Conservation (phyloP, 2,329 filamentous ascomycete species). For the Proliferodiscus dingleyae region DNA sequence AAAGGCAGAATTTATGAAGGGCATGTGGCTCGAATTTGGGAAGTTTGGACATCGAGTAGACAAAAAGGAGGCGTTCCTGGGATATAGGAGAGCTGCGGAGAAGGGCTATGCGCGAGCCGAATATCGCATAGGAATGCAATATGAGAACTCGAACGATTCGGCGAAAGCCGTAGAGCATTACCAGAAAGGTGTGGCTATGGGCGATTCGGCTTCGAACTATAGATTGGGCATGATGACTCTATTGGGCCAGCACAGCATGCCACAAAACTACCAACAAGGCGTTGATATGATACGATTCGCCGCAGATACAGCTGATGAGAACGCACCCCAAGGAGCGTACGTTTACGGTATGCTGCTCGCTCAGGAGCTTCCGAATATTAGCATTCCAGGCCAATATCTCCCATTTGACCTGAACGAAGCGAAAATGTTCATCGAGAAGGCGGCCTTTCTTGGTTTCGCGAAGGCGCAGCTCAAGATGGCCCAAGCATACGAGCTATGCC, state of each 20-base stretch:
- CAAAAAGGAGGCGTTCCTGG: constrained; percentile 88
- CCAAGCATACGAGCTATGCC: constrained; percentile 88
- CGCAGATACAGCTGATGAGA: constrained; percentile 86
- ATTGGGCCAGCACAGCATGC: constrained; percentile 86
- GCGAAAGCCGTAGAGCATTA: constrained; percentile 90
- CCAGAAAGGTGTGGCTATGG: constrained; percentile 68
- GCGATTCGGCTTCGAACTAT: constrained; percentile 82
- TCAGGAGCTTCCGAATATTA: constrained; percentile 85
- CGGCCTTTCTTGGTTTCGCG: constrained; percentile 90
- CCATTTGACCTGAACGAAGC: constrained; percentile 68
- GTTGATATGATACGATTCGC: constrained; percentile 79
- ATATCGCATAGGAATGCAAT: constrained; percentile 98
- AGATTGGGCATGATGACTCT: constrained; percentile 97
- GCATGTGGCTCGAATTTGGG: constrained; percentile 97
- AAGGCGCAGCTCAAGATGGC: constrained; percentile 98
- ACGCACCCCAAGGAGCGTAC: constrained; percentile 93
- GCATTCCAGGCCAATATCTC: constrained; percentile 67
- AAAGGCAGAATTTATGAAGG: constrained; percentile 87
- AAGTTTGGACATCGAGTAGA: constrained; percentile 88
- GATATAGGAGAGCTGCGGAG: constrained; percentile 80
- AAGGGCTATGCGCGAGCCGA: constrained; percentile 84
- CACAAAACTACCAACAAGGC: constrained; percentile 72
- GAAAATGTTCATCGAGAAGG: constrained; percentile 89
- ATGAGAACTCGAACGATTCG: constrained; percentile 90
- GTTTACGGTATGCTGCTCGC: constrained; percentile 93